These are phyloP conservation scores for Pseudogymnoascus destructans DNA, from an alignment of 2,329 filamentous ascomycete genomes.

Conservation along the genomic window DNA sequence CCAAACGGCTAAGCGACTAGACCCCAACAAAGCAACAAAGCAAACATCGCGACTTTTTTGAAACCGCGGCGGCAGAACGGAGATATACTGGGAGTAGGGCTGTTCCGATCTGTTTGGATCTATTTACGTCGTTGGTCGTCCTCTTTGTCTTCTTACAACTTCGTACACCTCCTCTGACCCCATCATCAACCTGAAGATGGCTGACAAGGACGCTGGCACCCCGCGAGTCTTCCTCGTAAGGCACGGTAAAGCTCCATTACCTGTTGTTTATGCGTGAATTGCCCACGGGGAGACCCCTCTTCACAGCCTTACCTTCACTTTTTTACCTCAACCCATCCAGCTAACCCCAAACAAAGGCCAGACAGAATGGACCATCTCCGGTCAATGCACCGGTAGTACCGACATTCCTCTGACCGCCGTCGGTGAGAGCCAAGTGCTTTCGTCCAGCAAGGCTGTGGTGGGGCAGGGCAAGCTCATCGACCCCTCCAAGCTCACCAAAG, in stretches of 20 bases:
- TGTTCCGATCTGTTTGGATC: neutral
- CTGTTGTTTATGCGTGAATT: neutral
- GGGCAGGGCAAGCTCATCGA: constrained; percentile 76
- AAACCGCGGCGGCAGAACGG: neutral
- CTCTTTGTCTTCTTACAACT: neutral
- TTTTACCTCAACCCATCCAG: neutral
- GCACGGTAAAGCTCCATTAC: constrained; percentile 43
- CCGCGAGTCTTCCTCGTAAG: constrained; percentile 72
- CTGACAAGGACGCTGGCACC: constrained; percentile 26
- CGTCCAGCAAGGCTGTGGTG: constrained; percentile 72
- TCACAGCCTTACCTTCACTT: neutral
- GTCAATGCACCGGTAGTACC: constrained; percentile 70
- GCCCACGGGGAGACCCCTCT: neutral
- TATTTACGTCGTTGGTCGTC: neutral
- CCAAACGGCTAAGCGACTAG: neutral
- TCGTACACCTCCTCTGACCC: neutral
- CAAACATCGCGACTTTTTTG: neutral
- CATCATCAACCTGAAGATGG: neutral
- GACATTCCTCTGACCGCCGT: constrained; percentile 75
- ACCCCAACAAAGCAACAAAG: neutral
- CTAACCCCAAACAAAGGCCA: constrained; percentile 32
- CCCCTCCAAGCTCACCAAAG: constrained; percentile 36
- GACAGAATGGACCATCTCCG: constrained; percentile 87
- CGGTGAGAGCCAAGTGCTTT: constrained; percentile 61
- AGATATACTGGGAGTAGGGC: neutral